Evolutionary conservation across 1,284 basidiomycete species (phyloP).

Genomic region (Chalciporus sp.): DNA sequence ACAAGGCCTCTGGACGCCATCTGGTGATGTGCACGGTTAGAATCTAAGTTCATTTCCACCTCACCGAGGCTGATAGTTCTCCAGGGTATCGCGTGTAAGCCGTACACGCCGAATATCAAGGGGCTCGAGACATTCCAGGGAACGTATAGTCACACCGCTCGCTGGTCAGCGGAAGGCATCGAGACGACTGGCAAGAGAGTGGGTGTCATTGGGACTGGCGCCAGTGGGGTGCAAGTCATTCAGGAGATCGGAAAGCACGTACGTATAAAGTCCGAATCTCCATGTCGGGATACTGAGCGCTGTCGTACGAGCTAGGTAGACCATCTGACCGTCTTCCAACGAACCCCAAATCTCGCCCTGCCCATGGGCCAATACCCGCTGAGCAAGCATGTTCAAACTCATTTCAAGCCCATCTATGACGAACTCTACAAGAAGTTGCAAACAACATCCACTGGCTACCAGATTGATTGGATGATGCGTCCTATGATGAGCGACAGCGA

Average conservation of each 20-base stretch:
- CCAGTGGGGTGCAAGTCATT: slow-evolving; percentile 17
- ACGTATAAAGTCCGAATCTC: background rate
- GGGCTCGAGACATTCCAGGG: slow-evolving; percentile 15
- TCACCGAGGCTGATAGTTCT: background rate
- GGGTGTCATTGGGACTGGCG: slow-evolving; percentile 16
- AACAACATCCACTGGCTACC: background rate
- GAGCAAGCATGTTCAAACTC: slow-evolving; percentile 7
- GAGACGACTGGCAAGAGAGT: slow-evolving; percentile 13
- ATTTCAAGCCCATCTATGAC: slow-evolving; percentile 18
- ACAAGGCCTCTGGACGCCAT: slow-evolving; percentile 8
- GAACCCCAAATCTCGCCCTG: slow-evolving; percentile 20
- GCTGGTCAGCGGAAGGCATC: slow-evolving; percentile 17
- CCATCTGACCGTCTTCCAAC: slow-evolving; percentile 21
- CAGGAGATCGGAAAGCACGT: slow-evolving; percentile 20
- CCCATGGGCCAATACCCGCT: slow-evolving; percentile 15
- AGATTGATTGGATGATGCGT: background rate
- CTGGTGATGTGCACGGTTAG: slow-evolving; percentile 17
- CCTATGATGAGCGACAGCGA: slow-evolving; percentile 6
- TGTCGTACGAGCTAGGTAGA: background rate
- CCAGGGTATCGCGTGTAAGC: slow-evolving; percentile 13
- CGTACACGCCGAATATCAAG: slow-evolving; percentile 14
- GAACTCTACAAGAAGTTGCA: slow-evolving; percentile 10
- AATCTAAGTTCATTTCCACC: too few relatives aligned
- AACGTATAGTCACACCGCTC: slow-evolving; percentile 6
- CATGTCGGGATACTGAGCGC: background rate